Base-by-base conservation (phyloP, 345 rosid species). In the Physaria fendleri region DNA sequence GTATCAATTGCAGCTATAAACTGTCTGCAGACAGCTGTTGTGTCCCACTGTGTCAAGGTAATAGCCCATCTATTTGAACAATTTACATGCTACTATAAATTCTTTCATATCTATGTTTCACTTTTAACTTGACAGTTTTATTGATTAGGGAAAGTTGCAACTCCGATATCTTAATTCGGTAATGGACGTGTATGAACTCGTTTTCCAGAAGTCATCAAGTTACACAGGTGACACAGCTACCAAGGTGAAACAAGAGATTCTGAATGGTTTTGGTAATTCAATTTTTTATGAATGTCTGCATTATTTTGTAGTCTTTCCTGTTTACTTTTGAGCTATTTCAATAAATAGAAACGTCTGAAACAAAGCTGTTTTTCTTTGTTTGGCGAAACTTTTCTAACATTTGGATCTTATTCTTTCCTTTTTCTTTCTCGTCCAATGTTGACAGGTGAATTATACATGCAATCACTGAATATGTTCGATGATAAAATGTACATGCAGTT, bases 231-330 rank as follows among this genome's bases (percentile, higher is more conserved):
- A 64, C 76, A 76, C 88, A 54, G 76, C 79, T 50, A 59, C 63
- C 74, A 93, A 87, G 81, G 84, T 84, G 77, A 92, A 81, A 81
- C 97, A 86, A 76, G 99, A 93, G 78, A 80, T 89, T 68, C 73
- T 93, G 75, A 87, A 80, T 39, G 84, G 88, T 66, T 83, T 93
- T 59, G 97, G 99, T 88, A 92, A 79, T 78, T 65, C 47, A 20
- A 40, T 65, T 34, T 22, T 50, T 51, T 60, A 4, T 20, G 40
- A 49, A 17, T 38, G 16, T 59, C 40, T 55, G 56, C 43, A 27
- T 22, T 24, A n/a, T n/a, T 40, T 11, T 11, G 28, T 18, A 43
- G 32, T 20, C 35, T 62, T 43, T 53, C 45, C 16, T 40, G 22
- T 24, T 25, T 38, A 45, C n/a, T 30, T 22, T 15, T 50, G 44